Conservation (phyloP, 2,329 filamentous ascomycete genomes). For the Amauroascus verrucosus region DNA sequence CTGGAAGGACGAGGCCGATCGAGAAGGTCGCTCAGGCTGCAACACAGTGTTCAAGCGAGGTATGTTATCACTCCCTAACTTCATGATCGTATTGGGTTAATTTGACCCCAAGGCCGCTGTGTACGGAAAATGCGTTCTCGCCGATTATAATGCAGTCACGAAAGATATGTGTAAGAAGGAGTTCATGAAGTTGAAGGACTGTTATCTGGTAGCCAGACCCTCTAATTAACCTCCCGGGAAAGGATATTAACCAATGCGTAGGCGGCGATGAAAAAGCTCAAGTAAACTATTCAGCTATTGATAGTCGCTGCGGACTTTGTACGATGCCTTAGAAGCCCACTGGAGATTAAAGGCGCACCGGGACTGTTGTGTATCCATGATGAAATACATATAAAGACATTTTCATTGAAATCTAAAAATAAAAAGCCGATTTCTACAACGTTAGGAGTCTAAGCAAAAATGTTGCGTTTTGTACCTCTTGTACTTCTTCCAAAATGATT, state of each 20-base stretch:
- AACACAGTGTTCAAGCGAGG: slow-evolving; percentile 57
- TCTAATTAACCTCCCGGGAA: background rate
- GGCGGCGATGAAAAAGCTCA: slow-evolving; percentile 44
- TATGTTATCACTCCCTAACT: slow-evolving; percentile 22
- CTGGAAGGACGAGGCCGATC: slow-evolving; percentile 50
- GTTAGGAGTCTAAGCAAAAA: slow-evolving; percentile 67
- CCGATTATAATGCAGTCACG: slow-evolving; percentile 78
- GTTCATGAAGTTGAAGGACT: slow-evolving; percentile 77
- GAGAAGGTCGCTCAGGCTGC: slow-evolving; percentile 58
- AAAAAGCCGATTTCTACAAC: slow-evolving; percentile 41
- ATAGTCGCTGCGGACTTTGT: too few relatives aligned
- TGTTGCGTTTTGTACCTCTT: slow-evolving; percentile 73
- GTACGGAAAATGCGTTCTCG: slow-evolving; percentile 85
- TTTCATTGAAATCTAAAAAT: slow-evolving; percentile 24
- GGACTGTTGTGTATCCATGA: background rate
- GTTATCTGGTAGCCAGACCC: slow-evolving; percentile 56
- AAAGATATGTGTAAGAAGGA: slow-evolving; percentile 85
- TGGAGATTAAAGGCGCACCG: too few relatives aligned
- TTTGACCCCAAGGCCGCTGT: slow-evolving; percentile 53
- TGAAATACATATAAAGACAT: background rate
- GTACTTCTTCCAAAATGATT: slow-evolving; percentile 70
- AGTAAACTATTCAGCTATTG: slow-evolving; percentile 19
- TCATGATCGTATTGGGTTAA: slow-evolving; percentile 7
- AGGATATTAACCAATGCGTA: slow-evolving; percentile 20
- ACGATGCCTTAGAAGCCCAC: too few relatives aligned